Percentiles rank a stretch among this genome's conserved stretches.
These are phyloP conservation scores for Alternaria atra DNA, from an alignment of 2,329 filamentous ascomycete species.

Conservation along the genomic window DNA sequence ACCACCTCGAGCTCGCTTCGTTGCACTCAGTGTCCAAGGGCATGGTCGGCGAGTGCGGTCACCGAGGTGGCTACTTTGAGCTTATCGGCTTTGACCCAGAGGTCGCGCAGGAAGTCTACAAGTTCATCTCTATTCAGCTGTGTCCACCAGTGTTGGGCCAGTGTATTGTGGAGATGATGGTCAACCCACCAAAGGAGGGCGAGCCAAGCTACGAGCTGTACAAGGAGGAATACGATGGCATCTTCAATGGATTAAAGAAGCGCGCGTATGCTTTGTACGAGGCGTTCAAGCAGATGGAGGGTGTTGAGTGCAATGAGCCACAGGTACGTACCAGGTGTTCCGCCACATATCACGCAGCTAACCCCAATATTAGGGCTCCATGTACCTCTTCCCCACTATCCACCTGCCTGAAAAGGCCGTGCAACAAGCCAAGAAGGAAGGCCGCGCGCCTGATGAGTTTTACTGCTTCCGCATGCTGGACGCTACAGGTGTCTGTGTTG, in stretches of 20 bases:
- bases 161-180: conserved; percentile 97
- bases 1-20: conserved; percentile 86
- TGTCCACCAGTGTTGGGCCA: conserved; percentile 96
- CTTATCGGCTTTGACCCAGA: conserved; percentile 85
- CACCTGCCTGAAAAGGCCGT: conserved; percentile 77
- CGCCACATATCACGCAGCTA: conserved; percentile 6
- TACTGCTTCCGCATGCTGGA: conserved; percentile 93
- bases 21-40: conserved; percentile 96
- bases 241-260: conserved; percentile 78
- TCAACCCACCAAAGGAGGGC: conserved; percentile 87
- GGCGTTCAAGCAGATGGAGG: conserved; percentile 94
- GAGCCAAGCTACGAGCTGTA: conserved; percentile 87
- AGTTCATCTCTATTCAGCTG: conserved; percentile 96
- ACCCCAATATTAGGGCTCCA: conserved; percentile 68
- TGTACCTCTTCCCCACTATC: conserved; percentile 99
- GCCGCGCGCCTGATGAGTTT: conserved; percentile 85
- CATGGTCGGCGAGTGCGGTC: conserved; percentile 98
- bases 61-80: conserved; percentile 98
- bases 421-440: conserved; percentile 76
- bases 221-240: conserved; percentile 82
- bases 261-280: conserved; percentile 87
- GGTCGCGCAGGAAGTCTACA: conserved; percentile 95
- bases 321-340: conserved; percentile 59
- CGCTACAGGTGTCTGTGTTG: conserved; percentile 92
- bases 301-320: conserved; percentile 87